A percentile compares a stretch with the other conserved stretches of the same genome.
These are phyloP conservation scores for Candida coquimbonensis DNA, from an alignment of 805 yeast species.

Conservation along the genomic window DNA sequence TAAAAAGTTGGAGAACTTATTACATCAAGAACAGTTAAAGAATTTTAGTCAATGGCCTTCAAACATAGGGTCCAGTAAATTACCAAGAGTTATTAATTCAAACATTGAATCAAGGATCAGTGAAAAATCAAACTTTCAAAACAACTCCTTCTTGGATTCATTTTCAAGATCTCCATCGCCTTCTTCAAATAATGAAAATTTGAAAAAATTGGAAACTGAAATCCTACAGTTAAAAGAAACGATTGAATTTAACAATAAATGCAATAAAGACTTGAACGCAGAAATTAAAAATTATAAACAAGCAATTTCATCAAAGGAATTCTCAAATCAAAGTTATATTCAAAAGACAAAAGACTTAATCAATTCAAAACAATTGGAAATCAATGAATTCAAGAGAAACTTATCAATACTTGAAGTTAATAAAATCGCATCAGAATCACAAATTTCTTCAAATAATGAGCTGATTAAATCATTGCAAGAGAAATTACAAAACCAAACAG, in stretches of 20 bases:
- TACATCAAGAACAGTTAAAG: conserved; percentile 66
- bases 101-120: background rate
- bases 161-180: conserved; percentile 9
- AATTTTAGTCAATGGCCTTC: conserved; percentile 42
- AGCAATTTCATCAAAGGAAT: conserved; percentile 9
- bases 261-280: conserved; percentile 4
- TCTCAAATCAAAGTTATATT: conserved; percentile 5
- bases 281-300: conserved; percentile 14
- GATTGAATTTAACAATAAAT: background rate
- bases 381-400: background rate
- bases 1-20: conserved; percentile 64
- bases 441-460: background rate
- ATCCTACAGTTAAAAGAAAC: conserved; percentile 4
- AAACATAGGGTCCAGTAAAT: conserved; percentile 1
- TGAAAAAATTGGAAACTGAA: conserved; percentile 9
- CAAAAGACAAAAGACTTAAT: background rate
- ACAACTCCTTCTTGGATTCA: background rate
- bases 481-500: background rate
- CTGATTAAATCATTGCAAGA: background rate
- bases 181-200: conserved; percentile 2
- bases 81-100: background rate
- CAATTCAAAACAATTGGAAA: background rate
- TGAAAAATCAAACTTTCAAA: background rate
- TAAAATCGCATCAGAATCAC: background rate
- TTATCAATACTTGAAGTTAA: background rate